Conservation (phyloP, 106 monocot genomes). For the Gastrodia elata region DNA sequence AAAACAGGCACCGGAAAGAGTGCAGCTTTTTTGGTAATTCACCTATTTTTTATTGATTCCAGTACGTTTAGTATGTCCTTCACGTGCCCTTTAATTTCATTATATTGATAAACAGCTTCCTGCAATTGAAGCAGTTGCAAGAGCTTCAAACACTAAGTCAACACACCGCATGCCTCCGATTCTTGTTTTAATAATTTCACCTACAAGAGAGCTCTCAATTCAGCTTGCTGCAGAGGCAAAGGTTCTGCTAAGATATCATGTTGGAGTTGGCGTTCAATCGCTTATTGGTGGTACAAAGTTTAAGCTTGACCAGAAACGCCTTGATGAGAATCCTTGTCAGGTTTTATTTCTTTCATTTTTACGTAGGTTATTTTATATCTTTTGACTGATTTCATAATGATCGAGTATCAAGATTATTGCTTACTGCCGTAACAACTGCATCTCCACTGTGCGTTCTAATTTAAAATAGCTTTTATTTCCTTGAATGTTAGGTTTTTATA, state of each 20-base stretch:
- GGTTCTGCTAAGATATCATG: conserved; percentile 72
- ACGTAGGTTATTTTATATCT: not conserved
- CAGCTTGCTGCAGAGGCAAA: conserved; percentile 88
- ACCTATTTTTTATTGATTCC: conserved; percentile 1
- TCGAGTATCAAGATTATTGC: not conserved
- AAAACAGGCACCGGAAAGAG: conserved; percentile 89
- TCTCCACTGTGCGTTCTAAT: not conserved
- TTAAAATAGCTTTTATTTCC: not conserved
- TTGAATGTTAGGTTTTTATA: not conserved
- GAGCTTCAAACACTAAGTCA: conserved; percentile 21
- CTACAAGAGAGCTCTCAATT: conserved; percentile 93
- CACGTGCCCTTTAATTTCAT: conserved; percentile 11
- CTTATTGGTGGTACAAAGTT: conserved; percentile 91
- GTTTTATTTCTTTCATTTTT: conserved; percentile 22
- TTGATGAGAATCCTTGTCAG: conserved; percentile 89
- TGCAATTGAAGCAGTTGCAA: conserved; percentile 92
- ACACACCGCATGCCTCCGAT: conserved; percentile 53
- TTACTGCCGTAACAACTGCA: not conserved
- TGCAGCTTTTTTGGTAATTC: conserved; percentile 75
- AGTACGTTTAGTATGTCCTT: not conserved
- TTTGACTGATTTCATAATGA: not conserved
- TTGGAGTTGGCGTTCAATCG: conserved; percentile 70
- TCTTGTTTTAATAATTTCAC: conserved; percentile 61
- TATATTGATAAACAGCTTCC: conserved; percentile 82
- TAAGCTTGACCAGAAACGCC: conserved; percentile 81